These are phyloP conservation scores for Talaromyces amestolkiae DNA, from an alignment of 2,329 filamentous ascomycete genomes.

Conservation along the genomic window DNA sequence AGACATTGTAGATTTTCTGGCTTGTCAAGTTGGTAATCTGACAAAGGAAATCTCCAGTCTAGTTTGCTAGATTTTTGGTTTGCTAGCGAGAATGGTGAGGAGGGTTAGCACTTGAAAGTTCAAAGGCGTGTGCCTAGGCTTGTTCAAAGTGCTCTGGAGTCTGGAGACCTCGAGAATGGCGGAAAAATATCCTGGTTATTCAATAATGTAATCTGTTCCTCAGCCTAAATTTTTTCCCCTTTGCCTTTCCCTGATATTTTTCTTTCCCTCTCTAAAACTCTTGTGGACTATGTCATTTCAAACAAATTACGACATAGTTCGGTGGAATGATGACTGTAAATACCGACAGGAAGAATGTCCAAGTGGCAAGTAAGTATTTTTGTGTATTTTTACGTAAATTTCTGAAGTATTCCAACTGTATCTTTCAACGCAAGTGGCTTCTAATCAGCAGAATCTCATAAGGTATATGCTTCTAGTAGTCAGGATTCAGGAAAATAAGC, in stretches of 20 bases:
- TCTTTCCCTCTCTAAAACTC: not conserved
- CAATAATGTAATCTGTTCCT: not conserved
- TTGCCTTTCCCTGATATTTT: not conserved
- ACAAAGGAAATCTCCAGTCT: not conserved
- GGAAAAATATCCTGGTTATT: not conserved
- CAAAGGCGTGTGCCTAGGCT: not conserved
- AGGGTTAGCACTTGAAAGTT: not conserved
- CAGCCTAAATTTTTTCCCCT: not conserved
- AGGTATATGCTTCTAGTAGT: not conserved
- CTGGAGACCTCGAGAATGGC: not conserved
- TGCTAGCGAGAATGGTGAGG: not conserved
- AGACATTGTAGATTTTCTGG: not conserved
- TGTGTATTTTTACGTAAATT: not conserved
- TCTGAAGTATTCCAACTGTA: not conserved
- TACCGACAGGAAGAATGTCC: not conserved
- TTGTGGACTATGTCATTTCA: not conserved
- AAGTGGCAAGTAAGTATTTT: not conserved
- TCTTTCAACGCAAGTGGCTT: not conserved
- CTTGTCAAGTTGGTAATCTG: constrained; percentile 1
- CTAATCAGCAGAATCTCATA: not conserved
- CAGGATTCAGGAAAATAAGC: not conserved
- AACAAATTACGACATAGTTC: not conserved
- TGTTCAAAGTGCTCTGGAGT: not conserved
- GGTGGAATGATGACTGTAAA: not conserved
- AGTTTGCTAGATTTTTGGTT: not conserved